Percentiles rank a stretch among this genome's conserved stretches.
Conservation (phyloP, 768 basidiomycete species). For the Suillus americanus region DNA sequence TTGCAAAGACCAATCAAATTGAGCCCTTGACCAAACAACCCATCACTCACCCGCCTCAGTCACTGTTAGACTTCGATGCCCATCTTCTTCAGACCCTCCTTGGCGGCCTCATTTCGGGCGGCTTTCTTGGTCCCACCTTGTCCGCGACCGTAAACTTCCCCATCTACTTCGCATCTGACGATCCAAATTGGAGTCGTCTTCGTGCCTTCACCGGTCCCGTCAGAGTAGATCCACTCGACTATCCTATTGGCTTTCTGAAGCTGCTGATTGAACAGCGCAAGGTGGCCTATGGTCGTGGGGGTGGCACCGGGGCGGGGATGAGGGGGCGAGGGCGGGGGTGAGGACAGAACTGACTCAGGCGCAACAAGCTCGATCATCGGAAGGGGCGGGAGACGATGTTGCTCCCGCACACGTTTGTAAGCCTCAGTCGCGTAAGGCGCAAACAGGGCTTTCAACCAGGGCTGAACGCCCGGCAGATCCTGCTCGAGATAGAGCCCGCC, state of each 20-base stretch:
- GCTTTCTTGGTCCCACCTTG: constrained; percentile 75
- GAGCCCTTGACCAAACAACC: constrained; percentile 22
- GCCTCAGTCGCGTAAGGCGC: constrained; percentile 61
- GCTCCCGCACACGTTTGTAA: constrained; percentile 60
- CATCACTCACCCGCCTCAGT: constrained; percentile 8
- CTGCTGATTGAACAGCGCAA: constrained; percentile 79
- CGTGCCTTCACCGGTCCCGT: constrained; percentile 43
- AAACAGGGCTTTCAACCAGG: constrained; percentile 65
- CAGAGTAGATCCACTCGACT: constrained; percentile 74
- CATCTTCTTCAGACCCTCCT: constrained; percentile 61
- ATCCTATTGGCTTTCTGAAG: constrained; percentile 55
- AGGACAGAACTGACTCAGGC: not conserved
- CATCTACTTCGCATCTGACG: constrained; percentile 63
- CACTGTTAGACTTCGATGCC: constrained; percentile 46
- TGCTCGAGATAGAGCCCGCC: constrained; percentile 77
- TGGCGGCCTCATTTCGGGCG: constrained; percentile 81
- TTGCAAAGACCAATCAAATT: not conserved
- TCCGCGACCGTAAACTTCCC: constrained; percentile 58
- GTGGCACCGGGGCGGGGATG: constrained; percentile 13
- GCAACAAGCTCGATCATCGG: constrained; percentile 19
- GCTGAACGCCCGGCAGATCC: constrained; percentile 53
- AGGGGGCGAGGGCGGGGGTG: constrained; percentile 14
- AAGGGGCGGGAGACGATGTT: constrained; percentile 63
- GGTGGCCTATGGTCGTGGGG: constrained; percentile 52
- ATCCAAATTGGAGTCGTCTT: constrained; percentile 78